phyloP scores from a whole-genome alignment of 2,329 filamentous ascomycete species.

The Ophiocordyceps australis region DNA sequence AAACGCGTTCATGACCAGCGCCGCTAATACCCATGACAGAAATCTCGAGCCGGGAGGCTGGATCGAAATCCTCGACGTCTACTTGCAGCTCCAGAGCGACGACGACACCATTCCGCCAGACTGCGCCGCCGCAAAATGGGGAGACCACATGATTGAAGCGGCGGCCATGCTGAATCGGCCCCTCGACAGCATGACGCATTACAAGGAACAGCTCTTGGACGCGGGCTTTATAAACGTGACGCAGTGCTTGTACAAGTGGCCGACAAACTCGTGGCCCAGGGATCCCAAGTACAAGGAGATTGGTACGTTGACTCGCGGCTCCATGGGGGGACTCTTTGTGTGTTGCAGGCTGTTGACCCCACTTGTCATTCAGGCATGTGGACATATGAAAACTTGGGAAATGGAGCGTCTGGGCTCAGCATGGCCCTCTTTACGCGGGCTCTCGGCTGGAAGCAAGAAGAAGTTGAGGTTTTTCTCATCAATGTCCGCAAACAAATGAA shows the following conservation, averaged over 20 bases:
- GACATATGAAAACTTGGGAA: conserved; percentile 13
- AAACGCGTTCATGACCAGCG: conserved; percentile 1
- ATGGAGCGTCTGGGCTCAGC: conserved; percentile 16
- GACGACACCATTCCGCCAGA: conserved; percentile 17
- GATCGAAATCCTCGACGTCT: conserved; percentile 23
- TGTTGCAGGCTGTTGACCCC: no score
- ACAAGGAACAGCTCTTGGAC: conserved; percentile 21
- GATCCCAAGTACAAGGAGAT: conserved; percentile 31
- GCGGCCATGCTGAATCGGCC: conserved; percentile 11
- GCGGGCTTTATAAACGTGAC: conserved; percentile 34
- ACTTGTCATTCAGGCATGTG: conserved; percentile 14
- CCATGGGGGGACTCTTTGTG: no score
- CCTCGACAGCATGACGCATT: conserved; percentile 10
- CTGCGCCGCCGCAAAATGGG: conserved; percentile 11
- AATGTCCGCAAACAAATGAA: conserved; percentile 15
- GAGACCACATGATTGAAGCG: conserved; percentile 10
- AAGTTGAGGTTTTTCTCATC: conserved; percentile 14
- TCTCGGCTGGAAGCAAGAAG: conserved; percentile 14
- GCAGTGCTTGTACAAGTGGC: conserved; percentile 28
- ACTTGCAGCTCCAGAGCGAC: conserved; percentile 18
- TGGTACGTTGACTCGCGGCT: conserved; percentile 16
- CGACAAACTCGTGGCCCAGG: conserved; percentile 31
- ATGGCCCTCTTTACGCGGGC: conserved; percentile 18
- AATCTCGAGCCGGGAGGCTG: conserved; percentile 23
- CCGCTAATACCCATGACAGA: not conserved